These are phyloP conservation scores for Neopestalotiopsis clavispora DNA, from an alignment of 2,329 filamentous ascomycete genomes.

Conservation along the genomic window DNA sequence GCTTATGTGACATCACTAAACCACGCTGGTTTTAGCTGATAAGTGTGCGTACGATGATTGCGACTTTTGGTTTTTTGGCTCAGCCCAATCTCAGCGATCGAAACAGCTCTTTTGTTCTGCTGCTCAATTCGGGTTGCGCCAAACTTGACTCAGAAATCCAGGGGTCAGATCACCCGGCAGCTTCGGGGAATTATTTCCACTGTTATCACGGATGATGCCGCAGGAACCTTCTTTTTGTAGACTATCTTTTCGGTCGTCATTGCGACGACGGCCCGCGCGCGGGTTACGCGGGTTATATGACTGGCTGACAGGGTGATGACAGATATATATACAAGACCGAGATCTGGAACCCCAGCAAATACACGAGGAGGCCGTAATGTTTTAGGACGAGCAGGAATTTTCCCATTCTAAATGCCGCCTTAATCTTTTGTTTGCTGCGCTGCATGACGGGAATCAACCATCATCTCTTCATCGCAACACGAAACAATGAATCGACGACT, in stretches of 20 bases:
- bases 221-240: background rate
- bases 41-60: no score
- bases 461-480: background rate
- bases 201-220: background rate
- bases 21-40: background rate
- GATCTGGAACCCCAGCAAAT: background rate
- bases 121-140: background rate
- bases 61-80: no score
- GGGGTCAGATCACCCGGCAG: background rate
- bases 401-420: background rate
- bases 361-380: background rate
- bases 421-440: background rate
- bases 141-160: background rate
- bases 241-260: background rate
- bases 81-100: background rate
- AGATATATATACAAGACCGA: background rate
- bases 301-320: background rate
- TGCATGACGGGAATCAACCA: background rate
- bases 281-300: background rate
- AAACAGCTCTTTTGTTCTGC: background rate
- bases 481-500: background rate
- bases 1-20: slow-evolving; percentile 1
- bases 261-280: background rate
- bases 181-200: slow-evolving; percentile 1
- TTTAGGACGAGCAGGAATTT: background rate